phyloP scores from a whole-genome alignment of 768 basidiomycete genomes.

The Mycena chlorophos region DNA sequence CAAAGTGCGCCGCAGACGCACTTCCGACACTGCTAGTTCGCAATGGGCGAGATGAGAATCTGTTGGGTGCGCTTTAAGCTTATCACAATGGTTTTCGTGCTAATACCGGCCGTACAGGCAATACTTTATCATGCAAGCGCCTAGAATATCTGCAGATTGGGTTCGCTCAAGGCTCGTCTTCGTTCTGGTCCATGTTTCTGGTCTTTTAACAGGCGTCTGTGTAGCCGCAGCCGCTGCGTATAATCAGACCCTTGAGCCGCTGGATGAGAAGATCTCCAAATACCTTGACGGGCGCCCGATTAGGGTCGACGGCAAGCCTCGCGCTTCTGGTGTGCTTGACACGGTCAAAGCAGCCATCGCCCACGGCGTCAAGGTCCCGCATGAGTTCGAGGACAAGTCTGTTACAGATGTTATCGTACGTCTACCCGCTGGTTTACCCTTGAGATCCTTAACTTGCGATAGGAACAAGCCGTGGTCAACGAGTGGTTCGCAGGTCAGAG shows the following conservation, averaged over 20 bases:
- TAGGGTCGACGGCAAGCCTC: slow-evolving; percentile 72
- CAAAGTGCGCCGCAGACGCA: slow-evolving; percentile 45
- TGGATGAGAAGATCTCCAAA: slow-evolving; percentile 69
- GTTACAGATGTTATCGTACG: slow-evolving; percentile 61
- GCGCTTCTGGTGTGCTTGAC: slow-evolving; percentile 74
- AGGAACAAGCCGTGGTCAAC: slow-evolving; percentile 72
- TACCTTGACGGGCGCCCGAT: slow-evolving; percentile 69
- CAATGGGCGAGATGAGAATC: slow-evolving; percentile 22
- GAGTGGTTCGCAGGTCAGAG: slow-evolving; percentile 74
- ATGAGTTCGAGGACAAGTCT: slow-evolving; percentile 66
- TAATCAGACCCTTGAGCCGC: slow-evolving; percentile 58
- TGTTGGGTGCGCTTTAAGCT: slow-evolving; percentile 5
- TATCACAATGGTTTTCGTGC: neutral
- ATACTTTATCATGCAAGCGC: slow-evolving; percentile 66
- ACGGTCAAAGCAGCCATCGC: slow-evolving; percentile 69
- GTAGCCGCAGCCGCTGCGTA: slow-evolving; percentile 64
- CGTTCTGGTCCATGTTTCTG: neutral
- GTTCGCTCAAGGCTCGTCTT: slow-evolving; percentile 60
- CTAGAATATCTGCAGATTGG: slow-evolving; percentile 60
- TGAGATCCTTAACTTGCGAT: neutral
- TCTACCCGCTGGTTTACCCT: neutral
- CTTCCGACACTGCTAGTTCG: slow-evolving; percentile 56
- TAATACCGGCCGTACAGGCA: slow-evolving; percentile 37
- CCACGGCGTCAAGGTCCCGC: slow-evolving; percentile 69
- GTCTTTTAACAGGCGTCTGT: neutral